phyloP scores from a whole-genome alignment of 2,329 filamentous ascomycete genomes.

The Parastagonospora nodorum region DNA sequence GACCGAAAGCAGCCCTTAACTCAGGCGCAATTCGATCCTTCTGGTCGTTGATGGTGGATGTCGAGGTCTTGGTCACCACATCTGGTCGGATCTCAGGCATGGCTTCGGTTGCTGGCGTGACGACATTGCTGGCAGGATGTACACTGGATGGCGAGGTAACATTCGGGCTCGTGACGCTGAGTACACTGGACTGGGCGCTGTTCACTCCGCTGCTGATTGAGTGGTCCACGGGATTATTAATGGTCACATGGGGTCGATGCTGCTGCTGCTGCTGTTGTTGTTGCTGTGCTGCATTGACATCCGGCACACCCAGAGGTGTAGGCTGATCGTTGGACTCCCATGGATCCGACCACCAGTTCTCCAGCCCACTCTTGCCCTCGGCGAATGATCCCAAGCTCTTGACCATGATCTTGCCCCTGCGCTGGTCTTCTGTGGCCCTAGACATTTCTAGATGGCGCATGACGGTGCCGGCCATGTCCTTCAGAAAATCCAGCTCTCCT shows the following conservation, averaged over 20 bases:
- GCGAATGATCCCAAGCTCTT: conserved; percentile 48
- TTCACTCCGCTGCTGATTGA: conserved; percentile 19
- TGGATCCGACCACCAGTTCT: conserved; percentile 41
- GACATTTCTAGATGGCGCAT: conserved; percentile 67
- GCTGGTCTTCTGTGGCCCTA: conserved; percentile 58
- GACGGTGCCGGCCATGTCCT: conserved; percentile 59
- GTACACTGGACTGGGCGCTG: conserved; percentile 27
- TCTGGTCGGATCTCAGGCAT: conserved; percentile 23
- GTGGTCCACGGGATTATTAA: conserved; percentile 19
- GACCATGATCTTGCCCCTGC: conserved; percentile 60
- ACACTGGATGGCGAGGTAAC: conserved; percentile 23
- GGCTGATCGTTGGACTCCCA: conserved; percentile 29
- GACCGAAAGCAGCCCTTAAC: conserved; percentile 38
- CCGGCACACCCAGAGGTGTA: conserved; percentile 14
- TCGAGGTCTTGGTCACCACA: conserved; percentile 25
- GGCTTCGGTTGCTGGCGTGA: conserved; percentile 30
- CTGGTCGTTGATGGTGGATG: conserved; percentile 23
- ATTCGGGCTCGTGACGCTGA: conserved; percentile 19
- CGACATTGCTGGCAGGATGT: conserved; percentile 20
- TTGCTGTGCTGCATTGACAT: conserved; percentile 20
- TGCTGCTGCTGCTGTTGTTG: conserved; percentile 16
- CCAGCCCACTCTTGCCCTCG: conserved; percentile 41
- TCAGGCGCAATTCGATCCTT: conserved; percentile 36
- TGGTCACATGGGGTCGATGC: conserved; percentile 20
- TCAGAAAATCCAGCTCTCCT: conserved; percentile 59